Conservation (phyloP, 495 filamentous ascomycete genomes). For the Daldinia concentrica region DNA sequence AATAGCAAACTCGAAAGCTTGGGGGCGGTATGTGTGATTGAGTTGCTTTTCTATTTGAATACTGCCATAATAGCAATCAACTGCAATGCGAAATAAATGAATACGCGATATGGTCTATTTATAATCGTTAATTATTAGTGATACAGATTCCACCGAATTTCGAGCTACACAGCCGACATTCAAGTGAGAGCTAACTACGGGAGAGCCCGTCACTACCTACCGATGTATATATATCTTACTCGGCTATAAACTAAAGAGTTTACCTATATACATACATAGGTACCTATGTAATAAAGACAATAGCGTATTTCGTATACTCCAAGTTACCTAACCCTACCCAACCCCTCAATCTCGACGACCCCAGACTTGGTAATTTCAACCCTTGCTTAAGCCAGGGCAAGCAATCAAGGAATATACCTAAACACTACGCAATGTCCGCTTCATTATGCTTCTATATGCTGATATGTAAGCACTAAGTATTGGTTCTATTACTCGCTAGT, state of each 20-base stretch:
- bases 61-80: too few relatives aligned
- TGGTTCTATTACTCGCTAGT: too few relatives aligned
- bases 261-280: too few relatives aligned
- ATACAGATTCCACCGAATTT: not conserved
- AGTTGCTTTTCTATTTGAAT: not conserved
- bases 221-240: not conserved
- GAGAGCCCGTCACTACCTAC: not conserved
- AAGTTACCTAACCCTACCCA: too few relatives aligned
- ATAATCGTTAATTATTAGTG: not conserved
- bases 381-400: not conserved
- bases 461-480: too few relatives aligned
- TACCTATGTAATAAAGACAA: not conserved
- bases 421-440: too few relatives aligned
- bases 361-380: not conserved
- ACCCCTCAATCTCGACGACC: too few relatives aligned
- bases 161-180: too few relatives aligned
- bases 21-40: not conserved
- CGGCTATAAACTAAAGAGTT: not conserved
- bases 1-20: not conserved
- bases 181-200: too few relatives aligned
- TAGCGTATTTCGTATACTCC: not conserved
- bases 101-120: not conserved
- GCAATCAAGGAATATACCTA: not conserved
- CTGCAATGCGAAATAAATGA: too few relatives aligned
- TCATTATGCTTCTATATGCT: too few relatives aligned